phyloP scores from a whole-genome alignment of 345 rosid species.

The Firmiana major region DNA sequence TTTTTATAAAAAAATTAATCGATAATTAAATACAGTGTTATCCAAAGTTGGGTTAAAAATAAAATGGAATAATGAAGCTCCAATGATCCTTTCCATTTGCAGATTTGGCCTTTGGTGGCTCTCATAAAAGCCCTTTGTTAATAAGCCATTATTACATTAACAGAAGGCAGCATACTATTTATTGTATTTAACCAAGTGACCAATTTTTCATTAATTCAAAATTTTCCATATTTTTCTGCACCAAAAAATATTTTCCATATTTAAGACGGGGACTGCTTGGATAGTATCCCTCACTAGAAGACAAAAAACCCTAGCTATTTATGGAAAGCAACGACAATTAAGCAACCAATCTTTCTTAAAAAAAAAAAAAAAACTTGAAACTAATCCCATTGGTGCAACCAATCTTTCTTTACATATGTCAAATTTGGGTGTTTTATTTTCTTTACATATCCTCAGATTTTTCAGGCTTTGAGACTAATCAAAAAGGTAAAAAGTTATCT shows the following conservation, averaged over 20 bases:
- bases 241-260: neutral
- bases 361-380: no score
- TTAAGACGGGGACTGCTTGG: neutral
- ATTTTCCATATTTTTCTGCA: neutral
- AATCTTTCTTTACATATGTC: neutral
- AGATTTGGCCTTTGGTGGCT: slow-evolving; percentile 25
- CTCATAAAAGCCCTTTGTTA: slow-evolving; percentile 20
- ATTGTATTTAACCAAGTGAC: slow-evolving; percentile 18
- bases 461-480: no score
- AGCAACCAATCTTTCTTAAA: neutral
- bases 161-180: slow-evolving; percentile 23
- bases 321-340: neutral
- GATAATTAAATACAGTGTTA: slow-evolving; percentile 1
- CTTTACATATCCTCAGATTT: no score
- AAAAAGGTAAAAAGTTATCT: no score
- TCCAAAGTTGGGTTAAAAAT: slow-evolving; percentile 7
- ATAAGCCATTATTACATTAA: slow-evolving; percentile 15
- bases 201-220: slow-evolving; percentile 2
- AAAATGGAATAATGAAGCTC: slow-evolving; percentile 4
- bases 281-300: neutral
- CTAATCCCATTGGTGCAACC: no score
- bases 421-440: neutral
- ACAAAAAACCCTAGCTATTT: neutral
- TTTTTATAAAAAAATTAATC: neutral
- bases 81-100: neutral